Evolutionary conservation across 805 yeast genomes (phyloP), one percentile per base, ranked within the genome.

Genomic region (Candida railenensis): DNA sequence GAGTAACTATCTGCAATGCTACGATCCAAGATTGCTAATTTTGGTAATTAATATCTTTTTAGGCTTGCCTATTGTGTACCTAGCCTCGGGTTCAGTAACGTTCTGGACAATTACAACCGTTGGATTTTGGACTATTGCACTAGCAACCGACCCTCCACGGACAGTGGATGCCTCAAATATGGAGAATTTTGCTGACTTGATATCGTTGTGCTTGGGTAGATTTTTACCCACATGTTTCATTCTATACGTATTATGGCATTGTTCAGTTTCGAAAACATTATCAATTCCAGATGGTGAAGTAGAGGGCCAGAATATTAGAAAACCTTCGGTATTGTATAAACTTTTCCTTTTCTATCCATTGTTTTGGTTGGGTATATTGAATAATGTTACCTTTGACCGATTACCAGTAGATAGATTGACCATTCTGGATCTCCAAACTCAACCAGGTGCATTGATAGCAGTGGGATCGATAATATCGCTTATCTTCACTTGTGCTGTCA

Each of bases 361-460:
- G 2, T 86, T 86, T 58, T 89, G 96, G 95, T 56, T 87, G 2
- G 96, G 97, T 1, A 74, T 87, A 30, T 73, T 90, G 56, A 90
- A 91, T 62, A 91, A 89, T 64, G 76, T 88, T 55, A 89, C 96
- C 0, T 89, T 92, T 66, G 98, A 90, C 59, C 70, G 91, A 49
- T 66, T 92, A 9, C 96, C 97, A 0, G 83, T 91, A 9, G 98
- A 92, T 60, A 72, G 99, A 46, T 70, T 92, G 37, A 87, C 92
- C 0, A 55, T 81, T 2, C 66, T 71, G 9, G 98, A 92, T 60
- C 67, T 92, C 22, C 79, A 75, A 51, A 77, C 78, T 22, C 91
- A 85, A 65, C 83, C 92, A 0, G 96, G 96, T 0, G 88, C 96
- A 0, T 59, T 86, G 34, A 46, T 79, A 0, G 86, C 96, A 0